Evolutionary conservation across 208 protist species (phyloP).

Genomic region (Leishmania tropica): DNA sequence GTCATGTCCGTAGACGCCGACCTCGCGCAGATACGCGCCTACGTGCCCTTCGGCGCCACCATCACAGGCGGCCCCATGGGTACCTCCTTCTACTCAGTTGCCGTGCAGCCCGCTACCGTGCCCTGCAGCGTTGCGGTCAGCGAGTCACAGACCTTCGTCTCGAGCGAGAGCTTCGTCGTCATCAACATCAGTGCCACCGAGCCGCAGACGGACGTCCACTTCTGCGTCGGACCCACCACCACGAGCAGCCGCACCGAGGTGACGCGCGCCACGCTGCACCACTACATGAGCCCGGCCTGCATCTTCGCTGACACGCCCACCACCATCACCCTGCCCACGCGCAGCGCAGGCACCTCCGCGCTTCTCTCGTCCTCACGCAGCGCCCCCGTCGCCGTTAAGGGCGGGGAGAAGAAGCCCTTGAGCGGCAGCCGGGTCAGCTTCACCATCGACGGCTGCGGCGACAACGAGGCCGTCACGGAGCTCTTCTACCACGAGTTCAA

Average conservation of each 20-base stretch:
- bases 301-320: constrained; percentile 43
- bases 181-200: constrained; percentile 17
- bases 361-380: constrained; percentile 11
- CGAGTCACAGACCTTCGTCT: constrained; percentile 14
- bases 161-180: constrained; percentile 8
- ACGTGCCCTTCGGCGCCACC: constrained; percentile 27
- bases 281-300: constrained; percentile 49
- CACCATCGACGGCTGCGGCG: constrained; percentile 4
- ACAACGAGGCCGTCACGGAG: constrained; percentile 8
- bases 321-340: constrained; percentile 9
- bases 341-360: not conserved
- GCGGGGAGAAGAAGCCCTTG: not conserved
- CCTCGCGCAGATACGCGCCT: constrained; percentile 30
- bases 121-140: constrained; percentile 16
- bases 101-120: constrained; percentile 23
- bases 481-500: constrained; percentile 23
- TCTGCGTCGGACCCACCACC: constrained; percentile 21
- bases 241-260: constrained; percentile 23
- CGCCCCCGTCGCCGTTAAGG: not conserved
- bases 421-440: not conserved
- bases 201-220: constrained; percentile 3
- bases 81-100: constrained; percentile 6
- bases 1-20: constrained; percentile 22
- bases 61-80: constrained; percentile 28
- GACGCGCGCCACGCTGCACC: constrained; percentile 28